Conservation (phyloP, 441 rosid species). For the Sinapis alba region DNA sequence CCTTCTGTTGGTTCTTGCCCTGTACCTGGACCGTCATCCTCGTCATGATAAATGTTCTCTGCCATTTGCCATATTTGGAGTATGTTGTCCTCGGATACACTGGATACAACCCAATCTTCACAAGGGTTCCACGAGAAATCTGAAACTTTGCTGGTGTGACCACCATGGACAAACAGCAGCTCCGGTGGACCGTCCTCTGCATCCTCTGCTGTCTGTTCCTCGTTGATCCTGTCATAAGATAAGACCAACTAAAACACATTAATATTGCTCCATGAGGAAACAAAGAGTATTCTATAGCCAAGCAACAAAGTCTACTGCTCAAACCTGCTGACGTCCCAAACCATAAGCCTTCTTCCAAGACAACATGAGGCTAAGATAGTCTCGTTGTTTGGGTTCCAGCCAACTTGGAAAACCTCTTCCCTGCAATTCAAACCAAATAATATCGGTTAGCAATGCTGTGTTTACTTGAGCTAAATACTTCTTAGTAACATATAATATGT, state of each 20-base stretch:
- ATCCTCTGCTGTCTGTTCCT: constrained; percentile 89
- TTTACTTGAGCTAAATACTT: neutral
- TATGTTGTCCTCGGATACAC: constrained; percentile 97
- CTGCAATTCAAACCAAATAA: constrained; percentile 42
- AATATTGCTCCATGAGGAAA: neutral
- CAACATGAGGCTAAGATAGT: constrained; percentile 94
- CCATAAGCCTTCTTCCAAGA: constrained; percentile 95
- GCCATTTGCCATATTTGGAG: constrained; percentile 99
- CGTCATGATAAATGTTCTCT: constrained; percentile 94
- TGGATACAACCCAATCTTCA: constrained; percentile 93
- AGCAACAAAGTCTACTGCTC: neutral
- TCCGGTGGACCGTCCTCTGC: constrained; percentile 98
- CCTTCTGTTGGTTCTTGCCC: constrained; percentile 73
- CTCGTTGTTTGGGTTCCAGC: constrained; percentile 94
- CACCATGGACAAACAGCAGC: constrained; percentile 96
- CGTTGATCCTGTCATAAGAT: constrained; percentile 72
- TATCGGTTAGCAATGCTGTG: constrained; percentile 8
- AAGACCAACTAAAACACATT: constrained; percentile 17
- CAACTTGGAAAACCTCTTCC: constrained; percentile 97
- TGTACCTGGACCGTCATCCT: constrained; percentile 87
- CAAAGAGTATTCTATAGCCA: neutral
- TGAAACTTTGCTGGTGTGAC: constrained; percentile 95
- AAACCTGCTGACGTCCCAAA: constrained; percentile 98
- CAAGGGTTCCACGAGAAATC: constrained; percentile 99
- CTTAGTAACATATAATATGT: neutral